Evolutionary conservation across 805 yeast genomes (phyloP).

Genomic region (Wickerhamomyces hampshirensis): DNA sequence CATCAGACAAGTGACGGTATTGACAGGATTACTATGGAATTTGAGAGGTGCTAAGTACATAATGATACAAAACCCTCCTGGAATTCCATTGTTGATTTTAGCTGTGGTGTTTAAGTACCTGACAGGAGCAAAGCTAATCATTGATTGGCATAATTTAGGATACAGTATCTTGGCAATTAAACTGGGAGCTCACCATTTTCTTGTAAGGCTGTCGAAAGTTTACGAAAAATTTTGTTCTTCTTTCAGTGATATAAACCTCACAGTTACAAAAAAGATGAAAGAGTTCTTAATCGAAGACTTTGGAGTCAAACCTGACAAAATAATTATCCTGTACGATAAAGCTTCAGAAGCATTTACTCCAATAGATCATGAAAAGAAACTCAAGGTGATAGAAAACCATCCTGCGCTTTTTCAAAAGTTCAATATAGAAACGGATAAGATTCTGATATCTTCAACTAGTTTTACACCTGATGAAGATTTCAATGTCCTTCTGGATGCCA

Average conservation of each 20-base stretch:
- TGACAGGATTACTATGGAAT: conserved; percentile 44
- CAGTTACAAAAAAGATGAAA: conserved; percentile 78
- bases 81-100: conserved; percentile 73
- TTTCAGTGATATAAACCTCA: conserved; percentile 65
- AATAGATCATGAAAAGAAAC: conserved; percentile 17
- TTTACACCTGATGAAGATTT: conserved; percentile 96
- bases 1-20: conserved; percentile 42
- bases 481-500: conserved; percentile 59
- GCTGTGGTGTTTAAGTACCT: conserved; percentile 49
- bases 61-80: conserved; percentile 89
- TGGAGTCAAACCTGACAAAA: conserved; percentile 40
- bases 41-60: conserved; percentile 63
- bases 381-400: conserved; percentile 33
- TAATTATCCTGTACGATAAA: conserved; percentile 76
- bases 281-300: conserved; percentile 52
- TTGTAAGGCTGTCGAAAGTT: conserved; percentile 52
- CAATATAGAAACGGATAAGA: conserved; percentile 40
- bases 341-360: conserved; percentile 72
- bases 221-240: conserved; percentile 64
- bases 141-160: conserved; percentile 97
- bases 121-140: conserved; percentile 56
- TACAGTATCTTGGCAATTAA: conserved; percentile 73
- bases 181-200: conserved; percentile 46
- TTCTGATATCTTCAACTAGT: conserved; percentile 85
- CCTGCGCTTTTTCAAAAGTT: conserved; percentile 30